phyloP scores from a whole-genome alignment of 306 rosid species.

The barrel medic (Medicago truncatula) region MtrunA17r5.0-ANR NC_053043.1:51680001-51680500 shows the following conservation, averaged over 20 bases:
- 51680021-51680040: not conserved
- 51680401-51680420: conserved; percentile 78
- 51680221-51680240: not conserved
- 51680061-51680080: not conserved
- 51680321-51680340: conserved; percentile 70
- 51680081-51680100: not conserved
- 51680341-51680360: conserved; percentile 89
- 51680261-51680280: conserved; percentile 58
- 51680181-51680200: not conserved
- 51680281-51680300: conserved; percentile 62
- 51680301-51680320: conserved; percentile 67
- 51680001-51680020: conserved; percentile 70
- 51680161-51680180: not conserved
- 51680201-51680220: not conserved
- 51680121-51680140: not conserved
- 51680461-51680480: not conserved
- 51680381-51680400: conserved; percentile 70
- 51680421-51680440: conserved; percentile 87
- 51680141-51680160: not conserved
- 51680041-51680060: not conserved
- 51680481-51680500: not conserved
- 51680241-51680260: conserved; percentile 53
- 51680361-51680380: conserved; percentile 85
- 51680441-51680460: conserved; percentile 70
- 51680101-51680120: not conserved